Evolutionary conservation across 2,329 filamentous ascomycete species (phyloP).

Genomic region (Fusarium setosum): DNA sequence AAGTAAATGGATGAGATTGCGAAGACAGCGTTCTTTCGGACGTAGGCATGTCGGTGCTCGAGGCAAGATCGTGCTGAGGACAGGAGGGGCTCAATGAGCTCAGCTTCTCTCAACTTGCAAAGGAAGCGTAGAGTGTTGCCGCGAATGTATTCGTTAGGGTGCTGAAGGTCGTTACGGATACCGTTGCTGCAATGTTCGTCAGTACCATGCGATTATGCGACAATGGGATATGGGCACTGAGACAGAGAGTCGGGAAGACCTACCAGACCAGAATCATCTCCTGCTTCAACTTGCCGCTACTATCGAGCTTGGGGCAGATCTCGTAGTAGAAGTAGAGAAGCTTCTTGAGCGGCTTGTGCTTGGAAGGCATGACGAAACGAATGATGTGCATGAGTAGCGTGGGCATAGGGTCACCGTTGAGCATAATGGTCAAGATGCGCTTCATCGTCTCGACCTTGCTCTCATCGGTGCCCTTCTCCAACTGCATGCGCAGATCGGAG

Average conservation of each 20-base stretch:
- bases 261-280: constrained; percentile 99
- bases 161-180: constrained; percentile 96
- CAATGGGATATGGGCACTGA: background rate
- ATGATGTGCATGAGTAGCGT: constrained; percentile 99
- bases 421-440: constrained; percentile 95
- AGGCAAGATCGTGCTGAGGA: constrained; percentile 92
- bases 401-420: constrained; percentile 97
- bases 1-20: constrained; percentile 92
- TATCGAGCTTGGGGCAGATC: constrained; percentile 96
- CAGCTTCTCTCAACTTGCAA: constrained; percentile 93
- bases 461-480: constrained; percentile 95
- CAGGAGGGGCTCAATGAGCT: constrained; percentile 94
- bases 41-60: constrained; percentile 96
- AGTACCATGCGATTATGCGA: constrained; percentile 10
- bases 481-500: constrained; percentile 90
- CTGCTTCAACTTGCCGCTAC: constrained; percentile 94
- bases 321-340: constrained; percentile 99
- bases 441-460: constrained; percentile 96
- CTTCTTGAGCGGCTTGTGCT: constrained; percentile 97
- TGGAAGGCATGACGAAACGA: constrained; percentile 99
- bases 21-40: constrained; percentile 97
- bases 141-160: constrained; percentile 97
- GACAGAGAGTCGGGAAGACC: constrained; percentile 20
- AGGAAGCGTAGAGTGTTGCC: constrained; percentile 98
- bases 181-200: constrained; percentile 78